phyloP scores from a whole-genome alignment of 192 early-diverging fungal species.

The Coemansia sp. region DNA sequence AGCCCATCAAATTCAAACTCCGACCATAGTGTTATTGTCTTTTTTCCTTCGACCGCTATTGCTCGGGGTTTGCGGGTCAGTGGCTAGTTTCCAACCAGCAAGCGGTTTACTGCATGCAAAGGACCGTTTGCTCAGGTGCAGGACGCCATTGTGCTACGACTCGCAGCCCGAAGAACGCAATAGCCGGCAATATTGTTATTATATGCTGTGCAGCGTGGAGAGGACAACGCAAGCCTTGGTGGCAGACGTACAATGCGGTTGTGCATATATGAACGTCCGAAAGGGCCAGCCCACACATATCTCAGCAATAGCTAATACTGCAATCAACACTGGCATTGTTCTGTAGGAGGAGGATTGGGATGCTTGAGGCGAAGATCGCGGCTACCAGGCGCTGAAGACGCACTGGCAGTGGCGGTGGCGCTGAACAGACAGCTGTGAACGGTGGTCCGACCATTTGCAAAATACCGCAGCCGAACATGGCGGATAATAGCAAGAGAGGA shows the following conservation, averaged over 20 bases:
- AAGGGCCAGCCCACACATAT: not conserved
- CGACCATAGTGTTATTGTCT: constrained; percentile 29
- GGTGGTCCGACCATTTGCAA: not conserved
- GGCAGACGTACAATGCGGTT: not conserved
- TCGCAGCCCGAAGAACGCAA: not conserved
- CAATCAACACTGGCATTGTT: not conserved
- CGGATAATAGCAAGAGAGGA: constrained; percentile 6
- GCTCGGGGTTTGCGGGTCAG: constrained; percentile 1
- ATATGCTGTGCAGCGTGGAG: not conserved
- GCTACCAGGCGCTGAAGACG: constrained; percentile 14
- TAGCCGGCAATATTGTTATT: not conserved
- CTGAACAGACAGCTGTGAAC: not conserved
- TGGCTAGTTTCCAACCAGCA: not conserved
- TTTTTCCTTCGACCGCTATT: constrained; percentile 5
- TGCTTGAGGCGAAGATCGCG: constrained; percentile 39
- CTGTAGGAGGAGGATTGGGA: constrained; percentile 42
- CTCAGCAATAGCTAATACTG: constrained; percentile 2
- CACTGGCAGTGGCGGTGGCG: not conserved
- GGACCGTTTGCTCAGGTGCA: not conserved
- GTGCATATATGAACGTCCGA: constrained; percentile 14
- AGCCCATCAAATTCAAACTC: constrained; percentile 43
- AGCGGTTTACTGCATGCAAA: not conserved
- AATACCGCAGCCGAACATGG: not conserved
- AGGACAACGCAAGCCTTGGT: not conserved
- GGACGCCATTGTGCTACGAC: not conserved